Evolutionary conservation across 257 asterid genomes (phyloP), one percentile per base, ranked within the genome.

Genomic region (Solanum ossicruentum): DNA sequence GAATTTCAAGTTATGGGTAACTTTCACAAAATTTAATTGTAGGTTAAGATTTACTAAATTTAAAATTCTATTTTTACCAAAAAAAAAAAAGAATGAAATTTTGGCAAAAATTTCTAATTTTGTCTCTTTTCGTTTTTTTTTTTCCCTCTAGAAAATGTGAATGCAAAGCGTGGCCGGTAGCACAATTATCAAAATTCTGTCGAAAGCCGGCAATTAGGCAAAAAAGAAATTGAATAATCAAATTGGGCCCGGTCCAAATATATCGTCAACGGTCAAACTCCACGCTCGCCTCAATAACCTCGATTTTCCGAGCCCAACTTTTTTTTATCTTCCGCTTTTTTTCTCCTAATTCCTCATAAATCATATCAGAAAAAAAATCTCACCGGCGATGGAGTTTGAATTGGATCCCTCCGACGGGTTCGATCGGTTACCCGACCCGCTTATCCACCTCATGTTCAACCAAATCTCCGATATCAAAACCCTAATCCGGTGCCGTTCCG

Each of bases 401-500:
- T 83, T 56, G 13, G 88, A 84, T n/a, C 28, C 8, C 17, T 70
- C 88, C 39, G 96, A 92, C 82, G 83, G 78, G 18, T 90, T 92
- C 85, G 94, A 92, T 84, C 88, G 84, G 39, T 67, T 91, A 49
- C 96, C 96, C 84, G 96, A 93, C 91, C 92, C 96, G 66, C 84
- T 93, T n/a, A 69, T 89, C 60, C 90, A 90, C 85, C 90, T 86
- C 84, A 91, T 93, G 72, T 89, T 93, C 90, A 90, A 90, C 91
- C 91, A 87, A 36, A 82, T 93, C 81, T 84, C 90, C 84, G 96
- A 93, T 79, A 83, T 91, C 86, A 91, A 91, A 73, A 85, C 96
- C 86, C 93, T 92, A 69, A 87, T 88, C 87, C 91, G 93, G 3
- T 91, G 93, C 90, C 88, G 93, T 39, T 84, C 93, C 69, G 88